Evolutionary conservation across 371 early-diverging fungal species (phyloP), one percentile per base, ranked within the genome.

Genomic region (Lichtheimia hyalospora): DNA sequence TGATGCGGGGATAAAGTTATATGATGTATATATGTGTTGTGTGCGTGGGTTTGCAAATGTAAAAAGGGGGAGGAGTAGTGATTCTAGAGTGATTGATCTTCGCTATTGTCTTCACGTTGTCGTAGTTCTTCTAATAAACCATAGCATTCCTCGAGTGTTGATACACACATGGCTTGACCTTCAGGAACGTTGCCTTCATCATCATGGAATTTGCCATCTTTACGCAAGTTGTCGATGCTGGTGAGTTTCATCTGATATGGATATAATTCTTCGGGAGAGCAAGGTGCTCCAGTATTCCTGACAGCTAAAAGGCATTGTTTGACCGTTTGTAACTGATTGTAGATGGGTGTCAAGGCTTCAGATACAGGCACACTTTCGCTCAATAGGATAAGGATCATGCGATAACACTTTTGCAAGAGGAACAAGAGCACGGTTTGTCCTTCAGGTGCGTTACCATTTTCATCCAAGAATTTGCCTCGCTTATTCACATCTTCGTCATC

Each of bases 391-490:
- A 94, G 89, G 20, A 95, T 84, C 54, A 92, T 69, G 48, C 89
- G 80, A 68, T 94, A 93, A 74, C 96, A 94, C 66, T 92, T 92
- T 71, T 92, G 91, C 28, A 95, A 81, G 66, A 95, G 71, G 57
- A 89, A 92, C 56, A 92, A 85, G 5, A 94, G 69, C 5, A 75
- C 68, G 0, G 83, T 85, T 65, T 92, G 91, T 5, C 90, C 91
- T 60, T 83, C 83, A 1, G 86, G 84, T 5, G 87, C 79, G 41
- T 83, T 68, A 16, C 91, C 91, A 15, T 83, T 67, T 39, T 71
- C 67, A 67, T 87, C 86, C 43, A 86, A 69, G 58, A 90, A 91
- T 58, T 85, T 83, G 59, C 90, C 89, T 12, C 61, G 42, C 1
- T 64, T 57, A 7, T 58, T 52, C 2, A 8, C 7, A 15, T 72